phyloP scores from a whole-genome alignment of 2,329 filamentous ascomycete genomes.

The Aspergillus chevalieri region DNA sequence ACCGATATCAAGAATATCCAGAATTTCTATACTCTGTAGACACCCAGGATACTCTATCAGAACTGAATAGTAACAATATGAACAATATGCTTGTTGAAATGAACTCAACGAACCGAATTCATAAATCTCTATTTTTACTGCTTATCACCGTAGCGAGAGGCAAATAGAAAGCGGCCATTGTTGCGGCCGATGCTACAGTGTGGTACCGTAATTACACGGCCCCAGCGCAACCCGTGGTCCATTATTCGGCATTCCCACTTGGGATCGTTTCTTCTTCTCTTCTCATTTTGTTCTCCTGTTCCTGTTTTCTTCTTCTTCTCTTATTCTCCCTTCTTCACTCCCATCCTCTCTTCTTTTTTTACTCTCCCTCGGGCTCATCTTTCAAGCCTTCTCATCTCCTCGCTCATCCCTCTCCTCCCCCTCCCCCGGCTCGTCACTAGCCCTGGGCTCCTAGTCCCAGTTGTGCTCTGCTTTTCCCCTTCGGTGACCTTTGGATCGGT shows the following conservation, averaged over 20 bases:
- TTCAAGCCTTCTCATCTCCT: slow-evolving; percentile 4
- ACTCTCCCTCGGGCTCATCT: slow-evolving; percentile 3
- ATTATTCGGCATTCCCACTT: slow-evolving; percentile 17
- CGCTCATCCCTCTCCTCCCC: slow-evolving; percentile 1
- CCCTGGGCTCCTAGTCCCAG: slow-evolving; percentile 13
- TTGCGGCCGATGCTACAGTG: not conserved
- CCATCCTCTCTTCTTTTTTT: slow-evolving; percentile 4
- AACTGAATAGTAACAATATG: too few relatives aligned
- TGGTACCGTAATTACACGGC: slow-evolving; percentile 2
- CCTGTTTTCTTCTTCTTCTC: slow-evolving; percentile 7
- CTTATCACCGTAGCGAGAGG: too few relatives aligned
- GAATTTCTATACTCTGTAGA: too few relatives aligned
- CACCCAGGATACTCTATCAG: not conserved
- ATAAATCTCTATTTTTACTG: too few relatives aligned
- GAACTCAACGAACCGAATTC: too few relatives aligned
- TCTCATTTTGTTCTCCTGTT: not conserved
- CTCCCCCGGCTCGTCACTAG: slow-evolving; percentile 6
- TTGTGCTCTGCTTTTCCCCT: slow-evolving; percentile 9
- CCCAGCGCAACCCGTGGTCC: slow-evolving; percentile 16
- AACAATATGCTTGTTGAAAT: too few relatives aligned
- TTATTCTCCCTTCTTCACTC: slow-evolving; percentile 7
- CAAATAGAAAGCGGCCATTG: not conserved
- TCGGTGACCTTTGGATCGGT: slow-evolving; percentile 1
- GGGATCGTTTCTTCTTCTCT: slow-evolving; percentile 1
- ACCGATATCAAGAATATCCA: too few relatives aligned